Evolutionary conservation across 495 filamentous ascomycete genomes (phyloP).

Genomic region (Penicillium riverlandense): DNA sequence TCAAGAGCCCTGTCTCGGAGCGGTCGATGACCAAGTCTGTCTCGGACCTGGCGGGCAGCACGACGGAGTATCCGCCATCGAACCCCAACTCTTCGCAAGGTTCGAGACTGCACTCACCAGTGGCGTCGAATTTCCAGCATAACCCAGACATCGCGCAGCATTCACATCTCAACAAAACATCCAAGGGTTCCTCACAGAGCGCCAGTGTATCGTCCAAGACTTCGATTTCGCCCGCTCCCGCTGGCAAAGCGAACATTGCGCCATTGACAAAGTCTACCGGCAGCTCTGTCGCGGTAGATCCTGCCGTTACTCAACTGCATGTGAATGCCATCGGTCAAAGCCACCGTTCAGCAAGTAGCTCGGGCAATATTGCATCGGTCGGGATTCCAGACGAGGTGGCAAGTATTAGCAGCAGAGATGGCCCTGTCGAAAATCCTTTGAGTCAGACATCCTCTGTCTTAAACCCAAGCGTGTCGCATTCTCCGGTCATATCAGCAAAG

Average conservation of each 20-base stretch:
- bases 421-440: conserved; percentile 16
- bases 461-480: conserved; percentile 25
- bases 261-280: conserved; percentile 42
- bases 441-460: conserved; percentile 25
- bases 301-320: conserved; percentile 47
- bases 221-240: conserved; percentile 38
- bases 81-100: conserved; percentile 26
- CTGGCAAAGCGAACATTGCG: conserved; percentile 25
- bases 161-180: conserved; percentile 35
- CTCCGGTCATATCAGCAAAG: conserved; percentile 26
- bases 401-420: conserved; percentile 26
- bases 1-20: conserved; percentile 22
- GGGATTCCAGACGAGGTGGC: conserved; percentile 21
- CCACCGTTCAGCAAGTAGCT: conserved; percentile 28
- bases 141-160: conserved; percentile 28
- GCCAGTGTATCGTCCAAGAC: conserved; percentile 47
- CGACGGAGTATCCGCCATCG: conserved; percentile 19
- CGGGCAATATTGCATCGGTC: conserved; percentile 21
- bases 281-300: conserved; percentile 26
- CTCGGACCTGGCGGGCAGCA: conserved; percentile 13
- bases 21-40: conserved; percentile 20
- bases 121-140: conserved; percentile 21
- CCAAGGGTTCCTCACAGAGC: conserved; percentile 48
- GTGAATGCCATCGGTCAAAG: conserved; percentile 45
- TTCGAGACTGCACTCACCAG: conserved; percentile 38